A percentile compares a stretch with the other conserved stretches of the same genome.
These are phyloP conservation scores for Calonectria pseudoturangicola DNA, from an alignment of 2,329 filamentous ascomycete species.

Conservation along the genomic window DNA sequence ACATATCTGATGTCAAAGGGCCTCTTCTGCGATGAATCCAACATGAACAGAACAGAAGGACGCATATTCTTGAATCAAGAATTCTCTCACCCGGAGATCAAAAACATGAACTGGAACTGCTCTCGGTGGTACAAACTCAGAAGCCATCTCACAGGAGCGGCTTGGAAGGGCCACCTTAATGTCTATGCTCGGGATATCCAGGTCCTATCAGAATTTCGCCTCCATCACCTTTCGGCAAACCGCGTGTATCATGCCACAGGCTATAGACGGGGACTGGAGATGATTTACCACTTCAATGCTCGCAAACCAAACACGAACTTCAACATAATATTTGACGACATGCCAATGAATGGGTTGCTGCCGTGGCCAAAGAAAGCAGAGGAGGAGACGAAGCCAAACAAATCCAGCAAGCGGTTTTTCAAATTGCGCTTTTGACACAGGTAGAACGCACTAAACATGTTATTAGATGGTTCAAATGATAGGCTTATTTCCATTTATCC, in stretches of 20 bases:
- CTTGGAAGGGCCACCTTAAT: not conserved
- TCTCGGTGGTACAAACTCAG: not conserved
- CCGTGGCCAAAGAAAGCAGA: not conserved
- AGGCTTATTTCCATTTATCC: too few species aligned
- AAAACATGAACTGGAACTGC: not conserved
- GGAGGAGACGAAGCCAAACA: too few species aligned
- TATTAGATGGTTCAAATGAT: too few species aligned
- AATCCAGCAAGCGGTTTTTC: too few species aligned
- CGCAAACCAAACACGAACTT: not conserved
- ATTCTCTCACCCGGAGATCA: not conserved
- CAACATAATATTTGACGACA: not conserved
- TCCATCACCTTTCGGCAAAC: not conserved
- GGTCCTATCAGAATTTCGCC: not conserved
- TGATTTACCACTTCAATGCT: not conserved
- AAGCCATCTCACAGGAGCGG: not conserved
- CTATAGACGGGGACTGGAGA: not conserved
- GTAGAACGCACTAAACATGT: not conserved
- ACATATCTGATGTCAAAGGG: not conserved
- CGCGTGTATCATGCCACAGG: not conserved
- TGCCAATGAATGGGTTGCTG: not conserved
- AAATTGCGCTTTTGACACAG: not conserved
- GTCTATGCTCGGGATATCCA: not conserved
- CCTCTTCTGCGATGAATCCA: not conserved
- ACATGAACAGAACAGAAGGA: not conserved
- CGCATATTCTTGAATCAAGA: not conserved